Evolutionary conservation across 768 basidiomycete species (phyloP).

Genomic region (Crassisporium funariophilum): DNA sequence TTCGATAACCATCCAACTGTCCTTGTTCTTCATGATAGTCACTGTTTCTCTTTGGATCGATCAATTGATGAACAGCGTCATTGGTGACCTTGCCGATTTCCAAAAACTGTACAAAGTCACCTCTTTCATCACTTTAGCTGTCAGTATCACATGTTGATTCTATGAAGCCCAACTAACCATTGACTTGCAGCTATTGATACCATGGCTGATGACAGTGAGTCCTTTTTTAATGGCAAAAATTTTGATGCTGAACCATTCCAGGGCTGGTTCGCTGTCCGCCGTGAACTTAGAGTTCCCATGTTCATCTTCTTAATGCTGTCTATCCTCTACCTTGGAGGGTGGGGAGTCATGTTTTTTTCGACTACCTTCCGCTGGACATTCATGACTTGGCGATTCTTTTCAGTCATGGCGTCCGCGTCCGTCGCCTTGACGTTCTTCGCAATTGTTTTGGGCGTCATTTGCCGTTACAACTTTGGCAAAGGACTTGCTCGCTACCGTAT

Average conservation of each 20-base stretch:
- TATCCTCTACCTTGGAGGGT: conserved; percentile 63
- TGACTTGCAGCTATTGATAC: conserved; percentile 53
- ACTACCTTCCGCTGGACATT: conserved; percentile 78
- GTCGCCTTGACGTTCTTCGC: conserved; percentile 56
- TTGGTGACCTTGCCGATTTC: conserved; percentile 52
- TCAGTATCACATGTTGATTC: conserved; percentile 38
- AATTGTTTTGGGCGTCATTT: conserved; percentile 64
- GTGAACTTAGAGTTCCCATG: conserved; percentile 62
- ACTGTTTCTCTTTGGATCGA: conserved; percentile 79
- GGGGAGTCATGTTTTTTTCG: conserved; percentile 74
- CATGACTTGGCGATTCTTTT: conserved; percentile 73
- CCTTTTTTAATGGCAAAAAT: neutral
- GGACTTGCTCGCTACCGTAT: conserved; percentile 68
- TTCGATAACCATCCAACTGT: conserved; percentile 75
- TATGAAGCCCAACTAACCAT: neutral
- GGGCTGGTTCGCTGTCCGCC: conserved; percentile 80
- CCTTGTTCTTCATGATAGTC: conserved; percentile 73
- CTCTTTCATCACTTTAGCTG: conserved; percentile 57
- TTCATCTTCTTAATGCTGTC: conserved; percentile 63
- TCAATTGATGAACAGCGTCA: conserved; percentile 66
- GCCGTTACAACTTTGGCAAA: conserved; percentile 77
- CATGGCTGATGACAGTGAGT: conserved; percentile 67
- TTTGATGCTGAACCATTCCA: conserved; percentile 23
- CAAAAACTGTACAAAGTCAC: conserved; percentile 54
- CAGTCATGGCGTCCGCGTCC: conserved; percentile 59